Base-by-base conservation (phyloP, 164 flowering plant genomes). In the Sextonia rubra region DNA sequence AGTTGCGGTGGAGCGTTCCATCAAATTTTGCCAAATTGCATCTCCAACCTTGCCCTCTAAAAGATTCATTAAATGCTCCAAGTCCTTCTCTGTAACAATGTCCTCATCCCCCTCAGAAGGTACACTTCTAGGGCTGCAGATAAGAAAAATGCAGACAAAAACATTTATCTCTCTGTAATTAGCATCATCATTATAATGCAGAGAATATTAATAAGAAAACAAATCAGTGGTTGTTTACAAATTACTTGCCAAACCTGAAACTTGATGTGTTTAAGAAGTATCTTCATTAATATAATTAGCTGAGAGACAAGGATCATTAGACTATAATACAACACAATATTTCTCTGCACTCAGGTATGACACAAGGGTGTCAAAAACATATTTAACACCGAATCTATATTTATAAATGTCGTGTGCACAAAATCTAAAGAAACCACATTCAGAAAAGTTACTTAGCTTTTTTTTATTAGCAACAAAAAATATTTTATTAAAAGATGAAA, bases 1-100 rank as follows among this genome's bases (percentile, higher is more conserved):
- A 81, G 83, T 93, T 18, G 97, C 81, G 37, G 91, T 93, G 75
- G 91, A 80, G 65, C 88, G 89, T 49, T 90, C 97, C 97, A 93
- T 91, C 94, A 93, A 67, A 80, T 75, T 78, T 79, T 95, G 98
- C 98, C 99, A 95, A 30, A 85, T 73, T 70, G 76, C 70, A 62
- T 87, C 93, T 55, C 86, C 92, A 71, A 73, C 83, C 37, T 80
- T 89, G 55, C 84, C 87, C 69, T 86, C 94, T 47, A 91, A 81
- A 76, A 93, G 84, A 73, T 88, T 80, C 75, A 87, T 62, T 14
- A 95, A 80, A 79, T 90, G 93, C 30, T 91, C 89, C n/a, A 95
- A 80, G 78, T 95, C 99, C 73, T 84, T 87, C 74, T 89, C 88
- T 9, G 89, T 81, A 61, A 95, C 88, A 62, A 80, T 56, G 69